Conservation (phyloP, 2,329 filamentous ascomycete genomes). For the Aureobasidium pullulans region DNA sequence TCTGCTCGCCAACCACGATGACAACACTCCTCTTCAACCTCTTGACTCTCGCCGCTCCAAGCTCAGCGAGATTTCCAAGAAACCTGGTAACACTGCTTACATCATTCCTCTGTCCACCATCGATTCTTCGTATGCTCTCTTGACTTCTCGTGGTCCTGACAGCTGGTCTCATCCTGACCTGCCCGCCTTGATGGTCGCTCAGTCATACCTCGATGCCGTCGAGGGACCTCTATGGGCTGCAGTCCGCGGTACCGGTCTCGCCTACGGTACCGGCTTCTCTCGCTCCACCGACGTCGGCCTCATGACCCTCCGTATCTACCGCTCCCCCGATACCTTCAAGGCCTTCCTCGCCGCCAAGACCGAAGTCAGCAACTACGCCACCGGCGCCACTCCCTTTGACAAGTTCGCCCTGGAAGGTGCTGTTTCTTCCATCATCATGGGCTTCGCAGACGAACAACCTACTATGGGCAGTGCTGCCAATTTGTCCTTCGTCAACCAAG, state of each 20-base stretch:
- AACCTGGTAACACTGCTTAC: conserved; percentile 66
- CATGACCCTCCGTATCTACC: conserved; percentile 78
- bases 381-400: conserved; percentile 66
- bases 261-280: conserved; percentile 77
- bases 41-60: conserved; percentile 63
- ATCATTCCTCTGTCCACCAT: conserved; percentile 87
- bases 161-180: conserved; percentile 70
- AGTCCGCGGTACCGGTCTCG: conserved; percentile 85
- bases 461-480: conserved; percentile 77
- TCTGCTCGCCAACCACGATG: conserved; percentile 48
- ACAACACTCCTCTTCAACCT: conserved; percentile 53
- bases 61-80: conserved; percentile 67
- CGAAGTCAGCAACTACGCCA: conserved; percentile 66
- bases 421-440: conserved; percentile 80
- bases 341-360: conserved; percentile 71
- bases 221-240: conserved; percentile 93
- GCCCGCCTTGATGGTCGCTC: conserved; percentile 78
- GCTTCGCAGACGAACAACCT: conserved; percentile 79
- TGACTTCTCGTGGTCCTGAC: conserved; percentile 64
- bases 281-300: conserved; percentile 72
- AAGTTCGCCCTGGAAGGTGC: conserved; percentile 79
- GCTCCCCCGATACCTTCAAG: conserved; percentile 81
- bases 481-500: conserved; percentile 74
- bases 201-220: conserved; percentile 84
- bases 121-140: conserved; percentile 82